phyloP scores from a whole-genome alignment of 257 asterid species.

The Cruciata laevipes region DNA sequence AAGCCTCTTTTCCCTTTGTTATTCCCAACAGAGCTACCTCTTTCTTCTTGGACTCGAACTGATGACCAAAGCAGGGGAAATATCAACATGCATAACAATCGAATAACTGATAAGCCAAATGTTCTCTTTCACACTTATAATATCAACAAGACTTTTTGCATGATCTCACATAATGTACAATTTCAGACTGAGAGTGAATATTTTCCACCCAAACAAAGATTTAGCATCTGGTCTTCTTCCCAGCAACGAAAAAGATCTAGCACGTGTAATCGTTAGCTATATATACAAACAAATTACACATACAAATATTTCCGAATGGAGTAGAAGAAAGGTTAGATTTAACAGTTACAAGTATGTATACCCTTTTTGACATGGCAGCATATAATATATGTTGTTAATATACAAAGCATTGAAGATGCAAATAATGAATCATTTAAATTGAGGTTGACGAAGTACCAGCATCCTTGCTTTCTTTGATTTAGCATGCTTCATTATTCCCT shows the following conservation, averaged over 20 bases:
- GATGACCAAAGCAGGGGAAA: neutral
- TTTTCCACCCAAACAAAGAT: neutral
- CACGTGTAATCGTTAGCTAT: no score
- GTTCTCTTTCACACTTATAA: neutral
- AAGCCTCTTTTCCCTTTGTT: conserved; percentile 12
- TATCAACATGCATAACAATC: neutral
- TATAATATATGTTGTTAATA: neutral
- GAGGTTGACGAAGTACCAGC: neutral
- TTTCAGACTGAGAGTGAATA: neutral
- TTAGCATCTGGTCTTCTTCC: no score
- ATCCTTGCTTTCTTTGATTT: conserved; percentile 14
- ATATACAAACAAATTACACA: no score
- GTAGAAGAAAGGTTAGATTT: no score
- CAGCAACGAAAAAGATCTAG: no score
- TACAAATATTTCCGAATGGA: no score
- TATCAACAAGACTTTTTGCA: no score
- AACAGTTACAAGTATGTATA: no score
- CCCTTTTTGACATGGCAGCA: no score
- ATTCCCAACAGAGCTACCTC: neutral
- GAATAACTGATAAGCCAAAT: neutral
- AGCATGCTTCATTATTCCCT: conserved; percentile 13
- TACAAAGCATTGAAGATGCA: neutral
- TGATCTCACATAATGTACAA: no score
- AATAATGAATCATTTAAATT: no score
- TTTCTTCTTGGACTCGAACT: conserved; percentile 14